Evolutionary conservation across 805 yeast genomes (phyloP).

Genomic region (Wickerhamiella kurtzmanii): DNA sequence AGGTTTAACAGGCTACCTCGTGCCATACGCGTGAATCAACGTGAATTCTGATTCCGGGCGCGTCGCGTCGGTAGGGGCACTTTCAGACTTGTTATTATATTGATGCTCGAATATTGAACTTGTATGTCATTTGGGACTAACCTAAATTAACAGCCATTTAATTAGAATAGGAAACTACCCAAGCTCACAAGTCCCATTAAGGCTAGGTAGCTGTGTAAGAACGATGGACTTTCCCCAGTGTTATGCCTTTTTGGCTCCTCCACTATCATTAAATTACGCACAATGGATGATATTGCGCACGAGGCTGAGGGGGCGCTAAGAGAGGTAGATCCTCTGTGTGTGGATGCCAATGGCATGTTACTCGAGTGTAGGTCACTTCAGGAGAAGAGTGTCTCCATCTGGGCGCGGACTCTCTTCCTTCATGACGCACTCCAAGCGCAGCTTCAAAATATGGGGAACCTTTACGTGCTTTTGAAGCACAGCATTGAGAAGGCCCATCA

Average conservation of each 20-base stretch:
- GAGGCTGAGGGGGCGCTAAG: slow-evolving; percentile 38
- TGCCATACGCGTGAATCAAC: no score
- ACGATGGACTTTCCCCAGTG: no score
- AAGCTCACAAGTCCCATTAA: no score
- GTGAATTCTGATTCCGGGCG: not conserved
- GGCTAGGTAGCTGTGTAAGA: no score
- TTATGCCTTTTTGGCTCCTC: no score
- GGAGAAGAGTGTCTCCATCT: slow-evolving; percentile 29
- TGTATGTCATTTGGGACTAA: no score
- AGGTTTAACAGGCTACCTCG: not conserved
- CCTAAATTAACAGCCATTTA: no score
- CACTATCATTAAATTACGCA: no score
- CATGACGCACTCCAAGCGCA: slow-evolving; percentile 37
- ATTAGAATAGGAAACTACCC: no score
- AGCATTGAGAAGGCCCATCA: slow-evolving; percentile 15
- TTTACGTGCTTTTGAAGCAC: slow-evolving; percentile 24
- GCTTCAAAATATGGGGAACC: slow-evolving; percentile 25
- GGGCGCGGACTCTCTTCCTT: slow-evolving; percentile 34
- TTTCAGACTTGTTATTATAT: no score
- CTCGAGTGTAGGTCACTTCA: slow-evolving; percentile 28
- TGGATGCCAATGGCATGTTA: slow-evolving; percentile 35
- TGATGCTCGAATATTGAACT: no score
- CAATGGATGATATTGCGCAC: slow-evolving; percentile 28
- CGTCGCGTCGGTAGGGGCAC: not conserved
- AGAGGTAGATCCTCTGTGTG: slow-evolving; percentile 39